Evolutionary conservation across 202 grass and related monocot species (phyloP).

Genomic region (Zoysia matrella): DNA sequence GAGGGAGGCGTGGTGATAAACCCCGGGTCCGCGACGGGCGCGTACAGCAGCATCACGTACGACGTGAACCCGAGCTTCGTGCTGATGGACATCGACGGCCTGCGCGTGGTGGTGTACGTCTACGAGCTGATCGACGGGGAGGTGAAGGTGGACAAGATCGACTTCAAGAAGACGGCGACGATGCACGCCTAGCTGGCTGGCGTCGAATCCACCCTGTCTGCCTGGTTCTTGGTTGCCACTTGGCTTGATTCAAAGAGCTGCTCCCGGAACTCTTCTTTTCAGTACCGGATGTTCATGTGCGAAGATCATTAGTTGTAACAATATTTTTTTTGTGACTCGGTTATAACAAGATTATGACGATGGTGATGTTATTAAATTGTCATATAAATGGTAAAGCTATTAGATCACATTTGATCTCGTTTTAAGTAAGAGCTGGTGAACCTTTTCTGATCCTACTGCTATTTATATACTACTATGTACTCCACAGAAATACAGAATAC

Average conservation of each 20-base stretch:
- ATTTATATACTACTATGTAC: too few species aligned
- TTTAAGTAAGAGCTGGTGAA: not conserved
- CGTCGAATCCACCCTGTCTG: not conserved
- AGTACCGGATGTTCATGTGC: constrained; percentile 5
- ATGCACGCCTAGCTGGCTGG: constrained; percentile 43
- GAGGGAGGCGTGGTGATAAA: constrained; percentile 96
- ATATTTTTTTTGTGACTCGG: too few species aligned
- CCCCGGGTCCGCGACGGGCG: constrained; percentile 87
- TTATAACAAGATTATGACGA: too few species aligned
- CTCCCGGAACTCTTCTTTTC: not conserved
- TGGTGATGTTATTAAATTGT: too few species aligned
- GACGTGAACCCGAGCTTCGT: constrained; percentile 97
- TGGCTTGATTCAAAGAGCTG: not conserved
- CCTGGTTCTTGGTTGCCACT: not conserved
- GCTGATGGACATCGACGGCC: constrained; percentile 95
- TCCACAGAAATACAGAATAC: too few species aligned
- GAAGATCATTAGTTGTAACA: not conserved
- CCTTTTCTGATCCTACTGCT: not conserved
- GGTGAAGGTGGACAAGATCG: constrained; percentile 98
- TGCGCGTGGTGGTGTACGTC: constrained; percentile 92
- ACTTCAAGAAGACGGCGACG: constrained; percentile 90
- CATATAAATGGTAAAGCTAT: too few species aligned
- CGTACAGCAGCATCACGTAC: constrained; percentile 90
- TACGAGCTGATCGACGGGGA: constrained; percentile 95
- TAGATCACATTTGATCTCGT: not conserved